phyloP scores from a whole-genome alignment of 306 rosid species.

The Calophaca sinica region DNA sequence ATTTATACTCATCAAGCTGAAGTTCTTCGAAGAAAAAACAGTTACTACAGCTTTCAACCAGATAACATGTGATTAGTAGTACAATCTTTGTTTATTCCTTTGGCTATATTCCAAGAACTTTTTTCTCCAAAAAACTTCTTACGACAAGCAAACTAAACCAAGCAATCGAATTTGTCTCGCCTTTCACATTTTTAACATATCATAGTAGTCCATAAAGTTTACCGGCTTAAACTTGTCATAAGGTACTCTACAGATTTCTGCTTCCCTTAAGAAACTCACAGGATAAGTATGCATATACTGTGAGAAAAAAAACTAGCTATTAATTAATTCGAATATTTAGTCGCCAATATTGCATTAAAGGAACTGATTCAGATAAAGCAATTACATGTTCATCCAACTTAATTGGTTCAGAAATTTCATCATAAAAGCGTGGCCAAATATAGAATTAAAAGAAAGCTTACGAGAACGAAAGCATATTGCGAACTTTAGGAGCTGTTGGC shows the following conservation, averaged over 20 bases:
- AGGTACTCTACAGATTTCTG: neutral
- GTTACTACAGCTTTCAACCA: no score
- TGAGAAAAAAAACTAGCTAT: conserved; percentile 10
- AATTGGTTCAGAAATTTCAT: conserved; percentile 21
- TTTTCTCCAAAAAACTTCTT: conserved; percentile 15
- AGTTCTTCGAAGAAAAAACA: neutral
- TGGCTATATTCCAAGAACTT: neutral
- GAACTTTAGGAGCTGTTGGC: conserved; percentile 97
- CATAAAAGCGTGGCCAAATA: conserved; percentile 25
- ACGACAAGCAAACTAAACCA: conserved; percentile 28
- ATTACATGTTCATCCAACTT: conserved; percentile 24
- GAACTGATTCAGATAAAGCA: conserved; percentile 24
- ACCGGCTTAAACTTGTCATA: neutral
- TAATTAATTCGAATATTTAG: neutral
- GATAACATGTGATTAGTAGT: neutral
- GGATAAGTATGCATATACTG: neutral
- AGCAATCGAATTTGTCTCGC: no score
- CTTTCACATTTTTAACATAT: neutral
- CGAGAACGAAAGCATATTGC: conserved; percentile 99
- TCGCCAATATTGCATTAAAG: conserved; percentile 13
- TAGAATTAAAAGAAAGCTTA: conserved; percentile 53
- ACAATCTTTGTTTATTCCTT: conserved; percentile 10
- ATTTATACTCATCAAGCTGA: no score
- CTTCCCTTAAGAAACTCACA: neutral
- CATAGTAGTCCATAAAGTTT: conserved; percentile 19